Evolutionary conservation across 345 rosid species (phyloP), one percentile per base, ranked within the genome.

Genomic region (Carallia brachiata): DNA sequence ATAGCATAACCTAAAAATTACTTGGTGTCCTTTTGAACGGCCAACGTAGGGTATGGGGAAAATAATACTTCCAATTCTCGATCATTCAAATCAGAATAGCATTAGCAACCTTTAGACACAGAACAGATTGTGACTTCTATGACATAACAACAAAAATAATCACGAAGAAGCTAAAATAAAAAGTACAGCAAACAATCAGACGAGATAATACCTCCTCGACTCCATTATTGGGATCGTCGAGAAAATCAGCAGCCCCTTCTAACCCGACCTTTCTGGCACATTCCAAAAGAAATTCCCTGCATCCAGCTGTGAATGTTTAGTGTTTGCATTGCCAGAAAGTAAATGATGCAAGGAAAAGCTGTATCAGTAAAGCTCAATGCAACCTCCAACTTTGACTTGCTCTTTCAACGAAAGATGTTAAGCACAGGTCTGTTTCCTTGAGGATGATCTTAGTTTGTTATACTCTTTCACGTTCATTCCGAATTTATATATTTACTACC

Each of bases 271-370:
- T 91, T 52, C 68, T 74, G 28, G 97, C 93, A 31, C 86, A 83
- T 68, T 94, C 96, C 73, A 91, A 60, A 63, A 94, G 90, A 77
- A 94, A 94, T 69, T 85, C 85, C 82, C 98, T 91, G 81, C 52
- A 66, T 67, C 64, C 59, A 71, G 17, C 64, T 4, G 15, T 39
- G 37, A 23, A 16, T 60, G 40, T 76, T 23, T 52, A 71, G 59
- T 17, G 2, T 17, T 31, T 31, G 32, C 37, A 54, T 12, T 44
- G 16, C 17, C 50, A 44, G 4, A 44, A 44, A 12, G 50, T 10
- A 44, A 44, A 44, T 44, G 50, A 10, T 0, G 4, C 16, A 3
- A 16, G 48, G 50, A 44, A 44, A 44, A 44, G 3, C 50, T 44
- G 16, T 44, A 44, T 12, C 50, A 15, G 27, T 50, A 19, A 62